Evolutionary conservation across 345 rosid genomes (phyloP).

Genomic region (Moricandia arvensis): DNA sequence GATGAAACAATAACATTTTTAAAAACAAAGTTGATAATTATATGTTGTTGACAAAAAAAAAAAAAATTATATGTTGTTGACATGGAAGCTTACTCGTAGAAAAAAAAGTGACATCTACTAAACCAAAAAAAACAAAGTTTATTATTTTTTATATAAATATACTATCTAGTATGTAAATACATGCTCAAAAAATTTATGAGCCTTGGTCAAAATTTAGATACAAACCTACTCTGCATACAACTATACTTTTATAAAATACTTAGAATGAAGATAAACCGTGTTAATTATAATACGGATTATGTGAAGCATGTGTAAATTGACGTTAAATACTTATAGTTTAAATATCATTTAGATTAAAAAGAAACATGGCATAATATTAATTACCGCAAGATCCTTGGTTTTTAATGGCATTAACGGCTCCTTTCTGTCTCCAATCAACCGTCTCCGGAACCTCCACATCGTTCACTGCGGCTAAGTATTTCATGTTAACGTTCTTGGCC

Average conservation of each 20-base stretch:
- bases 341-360: background rate
- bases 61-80: too few relatives aligned
- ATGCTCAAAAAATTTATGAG: background rate
- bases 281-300: background rate
- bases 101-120: background rate
- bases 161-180: background rate
- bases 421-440: conserved; percentile 77
- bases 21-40: too few relatives aligned
- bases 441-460: conserved; percentile 56
- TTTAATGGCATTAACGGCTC: conserved; percentile 74
- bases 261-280: background rate
- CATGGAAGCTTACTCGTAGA: background rate
- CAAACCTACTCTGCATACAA: background rate
- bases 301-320: background rate
- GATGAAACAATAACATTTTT: background rate
- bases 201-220: background rate
- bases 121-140: background rate
- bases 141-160: background rate
- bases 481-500: conserved; percentile 40
- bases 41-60: too few relatives aligned
- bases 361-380: background rate
- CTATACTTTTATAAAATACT: background rate
- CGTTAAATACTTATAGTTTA: background rate
- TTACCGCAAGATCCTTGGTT: conserved; percentile 85
- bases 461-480: conserved; percentile 39